Evolutionary conservation across 306 rosid species (phyloP).

Genomic region (Acacia confusa): DNA sequence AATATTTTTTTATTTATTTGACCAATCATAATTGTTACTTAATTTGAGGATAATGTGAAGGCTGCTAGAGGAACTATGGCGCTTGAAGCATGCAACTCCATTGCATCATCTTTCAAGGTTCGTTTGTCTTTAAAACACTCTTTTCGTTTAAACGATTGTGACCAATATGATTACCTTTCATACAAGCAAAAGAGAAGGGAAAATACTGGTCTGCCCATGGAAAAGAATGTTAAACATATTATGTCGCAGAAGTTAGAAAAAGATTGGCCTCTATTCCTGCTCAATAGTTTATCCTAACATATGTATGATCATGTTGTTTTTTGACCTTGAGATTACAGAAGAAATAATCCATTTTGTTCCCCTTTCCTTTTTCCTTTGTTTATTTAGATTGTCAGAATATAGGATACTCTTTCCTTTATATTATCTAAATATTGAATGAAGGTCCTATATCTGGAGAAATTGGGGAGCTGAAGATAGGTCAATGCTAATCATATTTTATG

Average conservation of each 20-base stretch:
- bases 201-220: neutral
- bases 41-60: slow-evolving; percentile 49
- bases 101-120: slow-evolving; percentile 74
- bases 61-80: slow-evolving; percentile 79
- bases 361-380: neutral
- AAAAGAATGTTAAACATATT: neutral
- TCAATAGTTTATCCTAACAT: neutral
- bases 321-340: neutral
- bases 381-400: neutral
- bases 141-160: neutral
- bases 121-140: slow-evolving; percentile 27
- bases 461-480: neutral
- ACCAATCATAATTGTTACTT: slow-evolving; percentile 31
- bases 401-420: neutral
- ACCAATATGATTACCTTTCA: slow-evolving; percentile 1
- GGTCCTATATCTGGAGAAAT: neutral
- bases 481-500: neutral
- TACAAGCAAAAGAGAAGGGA: neutral
- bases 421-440: neutral
- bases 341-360: neutral
- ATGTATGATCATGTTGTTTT: neutral
- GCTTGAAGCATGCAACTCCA: slow-evolving; percentile 94
- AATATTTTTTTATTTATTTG: slow-evolving; percentile 24
- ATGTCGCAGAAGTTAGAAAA: neutral
- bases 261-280: neutral